These are phyloP conservation scores for Hirschioporus abietinus DNA, from an alignment of 768 basidiomycete species.

Conservation along the genomic window DNA sequence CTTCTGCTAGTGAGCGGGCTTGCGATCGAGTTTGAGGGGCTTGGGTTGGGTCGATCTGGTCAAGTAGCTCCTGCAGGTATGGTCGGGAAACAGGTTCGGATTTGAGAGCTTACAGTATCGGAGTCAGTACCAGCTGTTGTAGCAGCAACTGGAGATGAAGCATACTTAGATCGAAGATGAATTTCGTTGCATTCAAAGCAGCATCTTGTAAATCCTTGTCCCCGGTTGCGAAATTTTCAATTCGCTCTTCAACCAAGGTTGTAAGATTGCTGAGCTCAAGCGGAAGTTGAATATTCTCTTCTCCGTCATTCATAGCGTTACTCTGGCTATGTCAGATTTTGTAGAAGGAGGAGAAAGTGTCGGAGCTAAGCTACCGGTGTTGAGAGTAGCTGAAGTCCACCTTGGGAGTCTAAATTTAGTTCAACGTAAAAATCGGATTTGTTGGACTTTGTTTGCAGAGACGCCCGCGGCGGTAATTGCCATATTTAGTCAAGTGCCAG, in stretches of 20 bases:
- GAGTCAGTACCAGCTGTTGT: not conserved
- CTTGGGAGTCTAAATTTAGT: not conserved
- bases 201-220: slow-evolving; percentile 47
- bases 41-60: slow-evolving; percentile 58
- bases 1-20: slow-evolving; percentile 30
- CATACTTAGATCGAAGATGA: slow-evolving; percentile 72
- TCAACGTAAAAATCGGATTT: not conserved
- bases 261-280: slow-evolving; percentile 46
- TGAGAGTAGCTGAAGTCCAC: no score
- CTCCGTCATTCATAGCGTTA: not conserved
- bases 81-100: slow-evolving; percentile 62
- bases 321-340: not conserved
- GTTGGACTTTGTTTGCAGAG: not conserved
- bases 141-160: slow-evolving; percentile 3
- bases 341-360: not conserved
- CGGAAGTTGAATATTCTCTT: slow-evolving; percentile 22
- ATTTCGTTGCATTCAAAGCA: slow-evolving; percentile 66
- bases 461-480: not conserved
- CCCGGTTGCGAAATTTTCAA: slow-evolving; percentile 52
- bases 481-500: not conserved
- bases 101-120: slow-evolving; percentile 46
- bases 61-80: slow-evolving; percentile 60
- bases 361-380: not conserved
- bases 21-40: slow-evolving; percentile 76
- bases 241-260: slow-evolving; percentile 45